These are phyloP conservation scores for Solanum bulbocastanum DNA, from an alignment of 257 asterid genomes.

Conservation along the genomic window DNA sequence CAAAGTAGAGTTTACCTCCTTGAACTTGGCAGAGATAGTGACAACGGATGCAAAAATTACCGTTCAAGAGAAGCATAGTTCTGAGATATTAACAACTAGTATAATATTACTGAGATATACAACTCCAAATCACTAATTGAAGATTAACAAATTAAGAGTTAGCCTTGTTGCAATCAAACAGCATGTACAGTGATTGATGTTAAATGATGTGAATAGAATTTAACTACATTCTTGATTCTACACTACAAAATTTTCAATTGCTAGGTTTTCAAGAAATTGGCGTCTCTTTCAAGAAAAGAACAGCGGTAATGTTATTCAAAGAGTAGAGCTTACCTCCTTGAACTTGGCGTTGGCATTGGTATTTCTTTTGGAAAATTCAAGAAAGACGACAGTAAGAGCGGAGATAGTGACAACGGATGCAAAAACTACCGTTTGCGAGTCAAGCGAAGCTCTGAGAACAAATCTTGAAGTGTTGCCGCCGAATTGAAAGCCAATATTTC, in stretches of 20 bases:
- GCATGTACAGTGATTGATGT: neutral
- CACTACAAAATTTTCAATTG: neutral
- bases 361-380: constrained; percentile 20
- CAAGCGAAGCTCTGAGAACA: constrained; percentile 50
- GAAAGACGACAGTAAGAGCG: constrained; percentile 37
- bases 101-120: neutral
- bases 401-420: constrained; percentile 53
- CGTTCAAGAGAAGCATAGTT: constrained; percentile 47
- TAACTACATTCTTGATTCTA: neutral
- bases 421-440: constrained; percentile 43
- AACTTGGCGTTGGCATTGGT: constrained; percentile 7
- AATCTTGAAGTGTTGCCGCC: constrained; percentile 19
- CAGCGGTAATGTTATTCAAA: neutral
- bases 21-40: constrained; percentile 40
- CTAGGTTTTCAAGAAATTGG: neutral
- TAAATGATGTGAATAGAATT: neutral
- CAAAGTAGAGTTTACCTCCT: constrained; percentile 21
- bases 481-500: constrained; percentile 30
- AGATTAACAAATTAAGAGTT: neutral
- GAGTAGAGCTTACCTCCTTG: constrained; percentile 24
- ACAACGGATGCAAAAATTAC: constrained; percentile 37
- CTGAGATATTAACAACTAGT: neutral
- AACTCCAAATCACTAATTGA: neutral
- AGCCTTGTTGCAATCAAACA: neutral
- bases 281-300: neutral